Base-by-base conservation (phyloP, 2,329 filamentous ascomycete genomes). In the Aspergillus thermomutatus region DNA sequence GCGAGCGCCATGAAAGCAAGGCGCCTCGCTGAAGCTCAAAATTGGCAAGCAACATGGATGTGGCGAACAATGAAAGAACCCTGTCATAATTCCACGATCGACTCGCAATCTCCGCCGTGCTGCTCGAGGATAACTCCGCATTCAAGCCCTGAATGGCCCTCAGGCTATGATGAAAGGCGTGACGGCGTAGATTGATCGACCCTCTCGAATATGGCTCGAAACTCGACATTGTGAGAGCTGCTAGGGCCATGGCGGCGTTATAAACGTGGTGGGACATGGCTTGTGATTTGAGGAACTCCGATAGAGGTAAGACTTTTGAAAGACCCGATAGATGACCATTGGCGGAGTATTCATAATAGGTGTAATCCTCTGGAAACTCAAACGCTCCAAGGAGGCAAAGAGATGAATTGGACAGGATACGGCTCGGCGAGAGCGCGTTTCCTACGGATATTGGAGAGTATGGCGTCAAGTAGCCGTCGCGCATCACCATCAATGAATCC, bases 21-120 rank as follows among this genome's bases (percentile, higher is more conserved):
- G 28, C 59, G 10, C 57, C 54, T 34, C 56, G 52, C 40, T 56
- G 57, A 46, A 61, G 57, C 34, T 61, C 59, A 34, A 59, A 61
- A 37, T 61, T 61, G 21, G 59, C 57, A 14, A 57, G 48, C 11
- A 61, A 34, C 41, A 61, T 60, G 51, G 49, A 52, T 11, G 57
- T 58, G 14, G 57, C 47, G 28, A 60, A 60, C 11, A 60, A 41
- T 5, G 57, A 60, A 27, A 60, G 40, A n/a, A 48, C 41, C 3
- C 50, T 49, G 31, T 60, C 57, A 2, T 40, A 21, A 14, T 45
- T 31, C 11, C 31, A 43, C 4, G 41, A 31, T 23, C 17, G 26
- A 19, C n/a, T 26, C 25, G 45, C 26, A 14, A 2, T 37, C 10
- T 19, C 14, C 11, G 45, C 27, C 34, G 43, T 21, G 14, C 34